Percentiles rank a stretch among this genome's conserved stretches.
Evolutionary conservation across 148 eudicot genomes (phyloP).

Genomic region (Rhododendron ferrugineum): DNA sequence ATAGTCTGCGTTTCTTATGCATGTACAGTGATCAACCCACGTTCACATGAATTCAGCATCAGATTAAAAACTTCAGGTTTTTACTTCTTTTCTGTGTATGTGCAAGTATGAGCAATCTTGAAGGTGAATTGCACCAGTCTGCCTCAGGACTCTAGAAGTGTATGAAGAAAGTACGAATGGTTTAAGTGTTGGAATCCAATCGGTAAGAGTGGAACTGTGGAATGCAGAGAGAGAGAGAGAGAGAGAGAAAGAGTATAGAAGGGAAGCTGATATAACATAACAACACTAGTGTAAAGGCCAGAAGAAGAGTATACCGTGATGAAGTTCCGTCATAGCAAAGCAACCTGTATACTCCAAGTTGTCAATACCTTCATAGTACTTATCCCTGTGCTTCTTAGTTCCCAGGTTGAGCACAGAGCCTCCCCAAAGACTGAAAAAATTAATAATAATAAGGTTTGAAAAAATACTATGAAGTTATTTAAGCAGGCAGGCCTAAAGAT

Average conservation of each 20-base stretch:
- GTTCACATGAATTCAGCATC: not conserved
- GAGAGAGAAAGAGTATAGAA: not conserved
- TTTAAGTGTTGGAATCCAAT: not conserved
- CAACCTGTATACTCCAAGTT: constrained; percentile 85
- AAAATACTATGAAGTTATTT: not conserved
- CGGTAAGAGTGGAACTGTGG: not conserved
- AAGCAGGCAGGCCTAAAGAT: not conserved
- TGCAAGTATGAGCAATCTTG: not conserved
- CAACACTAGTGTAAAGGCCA: not conserved
- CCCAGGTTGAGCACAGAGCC: constrained; percentile 93
- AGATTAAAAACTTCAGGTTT: not conserved
- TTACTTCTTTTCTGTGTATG: not conserved
- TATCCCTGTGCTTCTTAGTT: constrained; percentile 85
- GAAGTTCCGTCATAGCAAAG: constrained; percentile 97
- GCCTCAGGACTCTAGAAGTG: not conserved
- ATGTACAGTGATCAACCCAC: not conserved
- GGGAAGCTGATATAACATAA: not conserved
- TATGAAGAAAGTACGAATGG: not conserved
- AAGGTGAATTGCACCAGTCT: not conserved
- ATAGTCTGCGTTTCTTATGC: not conserved
- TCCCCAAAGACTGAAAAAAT: constrained; percentile 88
- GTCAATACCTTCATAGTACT: constrained; percentile 88
- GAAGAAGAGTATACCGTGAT: constrained; percentile 56
- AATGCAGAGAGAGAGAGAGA: not conserved
- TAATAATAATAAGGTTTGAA: not conserved